These are phyloP conservation scores for Aegilops speltoides DNA, from an alignment of 176 grass and related monocot species.

Conservation along the genomic window DNA sequence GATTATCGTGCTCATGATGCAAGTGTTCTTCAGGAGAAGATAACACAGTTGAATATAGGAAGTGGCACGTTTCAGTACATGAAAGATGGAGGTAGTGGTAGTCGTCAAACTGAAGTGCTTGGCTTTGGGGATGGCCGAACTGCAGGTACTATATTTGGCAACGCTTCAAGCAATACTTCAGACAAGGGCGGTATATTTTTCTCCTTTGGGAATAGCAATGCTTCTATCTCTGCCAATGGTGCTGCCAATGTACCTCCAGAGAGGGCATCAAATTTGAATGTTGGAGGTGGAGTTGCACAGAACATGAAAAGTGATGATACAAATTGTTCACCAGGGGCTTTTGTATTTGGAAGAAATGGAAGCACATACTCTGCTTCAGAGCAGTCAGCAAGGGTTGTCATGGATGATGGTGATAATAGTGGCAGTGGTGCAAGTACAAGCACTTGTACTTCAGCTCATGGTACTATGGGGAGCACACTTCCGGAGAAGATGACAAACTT, in stretches of 20 bases:
- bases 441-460: constrained; percentile 23
- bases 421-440: constrained; percentile 25
- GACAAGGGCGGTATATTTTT: constrained; percentile 11
- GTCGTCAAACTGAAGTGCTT: constrained; percentile 33
- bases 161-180: constrained; percentile 32
- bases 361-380: constrained; percentile 8
- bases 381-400: constrained; percentile 1
- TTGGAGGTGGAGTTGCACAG: constrained; percentile 8
- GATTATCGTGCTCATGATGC: constrained; percentile 5
- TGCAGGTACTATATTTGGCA: constrained; percentile 7
- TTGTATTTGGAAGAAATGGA: constrained; percentile 29
- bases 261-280: constrained; percentile 13
- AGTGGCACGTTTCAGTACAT: constrained; percentile 27
- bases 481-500: constrained; percentile 62
- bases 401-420: constrained; percentile 16
- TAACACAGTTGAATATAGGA: constrained; percentile 53
- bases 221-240: constrained; percentile 16
- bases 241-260: constrained; percentile 1
- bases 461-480: constrained; percentile 21
- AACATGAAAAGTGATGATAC: constrained; percentile 18
- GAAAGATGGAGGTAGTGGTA: constrained; percentile 27
- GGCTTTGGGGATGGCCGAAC: constrained; percentile 37
- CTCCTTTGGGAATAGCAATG: constrained; percentile 12
- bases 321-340: constrained; percentile 13
- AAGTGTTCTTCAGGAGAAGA: constrained; percentile 36